phyloP scores from a whole-genome alignment of 163 green algal genomes.

The Volvox carteri region DNA sequence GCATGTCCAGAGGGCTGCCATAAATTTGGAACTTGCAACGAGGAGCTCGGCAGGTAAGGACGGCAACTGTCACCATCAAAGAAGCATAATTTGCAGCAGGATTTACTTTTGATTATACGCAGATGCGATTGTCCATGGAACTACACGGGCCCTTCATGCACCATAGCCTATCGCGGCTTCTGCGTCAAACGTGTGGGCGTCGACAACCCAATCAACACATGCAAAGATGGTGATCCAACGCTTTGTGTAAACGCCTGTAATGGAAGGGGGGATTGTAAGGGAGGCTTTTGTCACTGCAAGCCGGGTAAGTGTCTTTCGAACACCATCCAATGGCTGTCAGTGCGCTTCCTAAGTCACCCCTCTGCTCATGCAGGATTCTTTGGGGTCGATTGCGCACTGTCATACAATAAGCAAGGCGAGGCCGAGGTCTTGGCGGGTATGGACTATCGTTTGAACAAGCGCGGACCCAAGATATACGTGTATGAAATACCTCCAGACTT shows the following conservation, averaged over 20 bases:
- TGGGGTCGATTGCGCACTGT: constrained; percentile 63
- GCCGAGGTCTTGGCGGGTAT: constrained; percentile 56
- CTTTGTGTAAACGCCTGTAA: constrained; percentile 65
- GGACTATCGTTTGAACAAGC: constrained; percentile 49
- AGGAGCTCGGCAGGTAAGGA: constrained; percentile 47
- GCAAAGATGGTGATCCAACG: constrained; percentile 58
- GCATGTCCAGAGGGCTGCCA: constrained; percentile 44
- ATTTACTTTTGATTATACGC: neutral
- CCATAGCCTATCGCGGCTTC: constrained; percentile 31
- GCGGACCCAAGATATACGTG: constrained; percentile 59
- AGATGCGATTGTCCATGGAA: constrained; percentile 67
- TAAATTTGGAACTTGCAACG: constrained; percentile 50
- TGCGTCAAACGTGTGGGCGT: constrained; percentile 60
- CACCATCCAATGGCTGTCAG: too few relatives aligned
- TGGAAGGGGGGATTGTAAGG: constrained; percentile 55
- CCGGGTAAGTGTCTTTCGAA: constrained; percentile 40
- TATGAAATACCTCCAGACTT: constrained; percentile 68
- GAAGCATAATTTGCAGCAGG: neutral
- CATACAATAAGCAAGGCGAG: constrained; percentile 32
- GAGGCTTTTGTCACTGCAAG: constrained; percentile 65
- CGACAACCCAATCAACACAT: constrained; percentile 63
- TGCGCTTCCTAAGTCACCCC: neutral
- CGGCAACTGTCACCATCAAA: neutral
- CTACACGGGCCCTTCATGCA: constrained; percentile 55
- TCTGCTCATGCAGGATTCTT: constrained; percentile 56